Conservation (phyloP, 208 protist genomes). For the Phytomonas francai region DNA sequence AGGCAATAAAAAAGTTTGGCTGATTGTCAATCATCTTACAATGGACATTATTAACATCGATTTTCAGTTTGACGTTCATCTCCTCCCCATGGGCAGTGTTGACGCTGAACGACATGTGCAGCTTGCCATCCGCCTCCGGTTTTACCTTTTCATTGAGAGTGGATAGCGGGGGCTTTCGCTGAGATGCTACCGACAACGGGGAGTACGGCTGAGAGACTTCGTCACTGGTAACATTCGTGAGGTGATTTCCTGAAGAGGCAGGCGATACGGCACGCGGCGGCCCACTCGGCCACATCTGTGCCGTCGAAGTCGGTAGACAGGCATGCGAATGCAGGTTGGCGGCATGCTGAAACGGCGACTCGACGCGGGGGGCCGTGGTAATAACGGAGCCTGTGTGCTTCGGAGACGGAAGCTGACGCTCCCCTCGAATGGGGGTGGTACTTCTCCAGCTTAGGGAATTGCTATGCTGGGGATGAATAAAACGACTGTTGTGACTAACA, state of each 20-base stretch:
- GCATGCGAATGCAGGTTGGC: background rate
- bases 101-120: slow-evolving; percentile 69
- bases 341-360: background rate
- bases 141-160: slow-evolving; percentile 3
- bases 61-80: slow-evolving; percentile 63
- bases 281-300: background rate
- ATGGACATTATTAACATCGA: slow-evolving; percentile 70
- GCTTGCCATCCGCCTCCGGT: slow-evolving; percentile 47
- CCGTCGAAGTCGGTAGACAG: background rate
- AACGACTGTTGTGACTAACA: background rate
- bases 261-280: background rate
- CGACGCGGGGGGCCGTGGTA: background rate
- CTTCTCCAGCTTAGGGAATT: background rate
- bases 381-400: background rate
- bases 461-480: background rate
- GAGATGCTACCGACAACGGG: background rate
- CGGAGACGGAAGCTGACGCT: background rate
- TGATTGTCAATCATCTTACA: slow-evolving; percentile 67
- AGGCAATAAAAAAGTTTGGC: slow-evolving; percentile 66
- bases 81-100: slow-evolving; percentile 38
- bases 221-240: background rate
- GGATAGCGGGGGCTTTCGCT: background rate
- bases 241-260: background rate
- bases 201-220: background rate
- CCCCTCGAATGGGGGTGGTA: background rate